Percentiles rank a stretch among this genome's conserved stretches.
Evolutionary conservation across 805 yeast species (phyloP).

Genomic region (Candida sphagnicola): DNA sequence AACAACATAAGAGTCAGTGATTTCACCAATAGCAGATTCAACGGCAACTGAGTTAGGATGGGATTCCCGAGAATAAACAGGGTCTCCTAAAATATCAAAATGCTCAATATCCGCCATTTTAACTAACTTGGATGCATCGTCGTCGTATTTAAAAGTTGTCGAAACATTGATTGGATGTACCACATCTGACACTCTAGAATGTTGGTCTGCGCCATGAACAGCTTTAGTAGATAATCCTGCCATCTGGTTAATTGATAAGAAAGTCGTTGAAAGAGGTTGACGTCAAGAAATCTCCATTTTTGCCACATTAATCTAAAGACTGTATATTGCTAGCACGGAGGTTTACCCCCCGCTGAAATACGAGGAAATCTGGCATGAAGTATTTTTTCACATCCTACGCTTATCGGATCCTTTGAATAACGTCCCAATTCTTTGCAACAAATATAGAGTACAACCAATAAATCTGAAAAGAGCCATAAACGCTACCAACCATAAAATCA

Average conservation of each 20-base stretch:
- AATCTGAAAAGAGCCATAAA: conserved; percentile 56
- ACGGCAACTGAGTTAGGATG: conserved; percentile 71
- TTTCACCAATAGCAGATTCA: conserved; percentile 58
- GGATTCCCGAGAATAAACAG: conserved; percentile 61
- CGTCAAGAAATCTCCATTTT: too few species aligned
- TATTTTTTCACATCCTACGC: conserved; percentile 9
- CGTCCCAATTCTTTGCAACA: conserved; percentile 31
- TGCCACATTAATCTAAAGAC: too few species aligned
- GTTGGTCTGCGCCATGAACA: conserved; percentile 70
- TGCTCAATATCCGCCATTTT: conserved; percentile 31
- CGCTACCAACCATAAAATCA: conserved; percentile 60
- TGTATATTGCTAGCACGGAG: too few species aligned
- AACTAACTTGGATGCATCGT: conserved; percentile 52
- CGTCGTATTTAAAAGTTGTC: conserved; percentile 69
- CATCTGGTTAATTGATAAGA: too few species aligned
- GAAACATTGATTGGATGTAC: conserved; percentile 80
- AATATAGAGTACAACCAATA: conserved; percentile 49
- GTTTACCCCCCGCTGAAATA: too few species aligned
- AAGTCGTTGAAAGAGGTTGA: too few species aligned
- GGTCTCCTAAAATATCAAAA: conserved; percentile 9
- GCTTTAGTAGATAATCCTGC: conserved; percentile 49
- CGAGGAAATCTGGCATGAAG: too few species aligned
- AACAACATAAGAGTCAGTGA: conserved; percentile 63
- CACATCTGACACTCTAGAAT: conserved; percentile 58
- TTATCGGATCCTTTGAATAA: conserved; percentile 11